Evolutionary conservation across 2,329 filamentous ascomycete genomes (phyloP).

Genomic region (Fusarium ambrosium): DNA sequence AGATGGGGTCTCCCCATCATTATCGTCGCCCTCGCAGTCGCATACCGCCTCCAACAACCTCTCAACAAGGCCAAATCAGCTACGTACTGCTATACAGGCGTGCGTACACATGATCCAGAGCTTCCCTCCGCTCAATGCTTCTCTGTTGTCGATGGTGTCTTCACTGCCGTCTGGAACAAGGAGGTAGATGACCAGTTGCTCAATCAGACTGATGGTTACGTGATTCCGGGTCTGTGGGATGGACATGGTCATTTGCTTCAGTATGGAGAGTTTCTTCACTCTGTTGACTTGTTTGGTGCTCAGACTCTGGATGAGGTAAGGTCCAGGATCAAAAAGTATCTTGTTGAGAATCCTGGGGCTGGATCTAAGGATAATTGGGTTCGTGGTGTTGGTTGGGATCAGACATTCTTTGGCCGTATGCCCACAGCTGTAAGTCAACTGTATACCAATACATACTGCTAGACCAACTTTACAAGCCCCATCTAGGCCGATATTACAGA

Average conservation of each 20-base stretch:
- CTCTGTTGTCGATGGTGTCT: slow-evolving; percentile 64
- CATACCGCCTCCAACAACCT: slow-evolving; percentile 48
- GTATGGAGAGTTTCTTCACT: slow-evolving; percentile 77
- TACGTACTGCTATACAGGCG: slow-evolving; percentile 57
- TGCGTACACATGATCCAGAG: slow-evolving; percentile 54
- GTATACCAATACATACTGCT: background rate
- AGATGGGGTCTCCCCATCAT: slow-evolving; percentile 51
- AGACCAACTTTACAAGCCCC: background rate
- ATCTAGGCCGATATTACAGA: slow-evolving; percentile 65
- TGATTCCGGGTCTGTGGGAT: slow-evolving; percentile 78
- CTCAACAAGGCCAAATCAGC: slow-evolving; percentile 22
- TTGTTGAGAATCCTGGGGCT: slow-evolving; percentile 61
- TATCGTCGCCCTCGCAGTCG: slow-evolving; percentile 52
- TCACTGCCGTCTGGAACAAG: slow-evolving; percentile 61
- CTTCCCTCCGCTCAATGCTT: slow-evolving; percentile 66
- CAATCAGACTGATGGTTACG: slow-evolving; percentile 60
- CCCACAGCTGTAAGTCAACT: slow-evolving; percentile 68
- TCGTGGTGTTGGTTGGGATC: slow-evolving; percentile 79
- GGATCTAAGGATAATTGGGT: slow-evolving; percentile 72
- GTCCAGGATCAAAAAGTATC: slow-evolving; percentile 64
- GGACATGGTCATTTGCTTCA: slow-evolving; percentile 76
- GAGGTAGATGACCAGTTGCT: slow-evolving; percentile 43
- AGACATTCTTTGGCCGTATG: slow-evolving; percentile 74
- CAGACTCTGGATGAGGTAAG: slow-evolving; percentile 68
- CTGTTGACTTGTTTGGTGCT: slow-evolving; percentile 73